A percentile compares a stretch with the other conserved stretches of the same genome.
Conservation (phyloP, 495 filamentous ascomycete genomes). For the Penicillium angulare region DNA sequence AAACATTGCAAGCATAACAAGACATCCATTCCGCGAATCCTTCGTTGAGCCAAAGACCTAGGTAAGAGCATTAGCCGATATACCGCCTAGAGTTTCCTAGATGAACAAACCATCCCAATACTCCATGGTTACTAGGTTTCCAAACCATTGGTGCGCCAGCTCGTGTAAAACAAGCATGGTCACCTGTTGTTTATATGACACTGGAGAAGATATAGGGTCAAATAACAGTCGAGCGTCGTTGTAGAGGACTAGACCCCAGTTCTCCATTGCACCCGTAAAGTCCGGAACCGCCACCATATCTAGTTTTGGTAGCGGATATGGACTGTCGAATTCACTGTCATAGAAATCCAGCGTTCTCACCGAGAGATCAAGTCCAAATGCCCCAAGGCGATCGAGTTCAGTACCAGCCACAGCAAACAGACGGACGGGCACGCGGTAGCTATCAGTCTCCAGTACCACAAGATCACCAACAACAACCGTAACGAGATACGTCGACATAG, state of each 20-base stretch:
- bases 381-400: neutral
- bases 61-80: neutral
- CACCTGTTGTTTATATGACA: neutral
- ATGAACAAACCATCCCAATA: neutral
- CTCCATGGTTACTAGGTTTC: neutral
- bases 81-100: neutral
- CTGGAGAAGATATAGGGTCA: neutral
- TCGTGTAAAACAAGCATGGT: neutral
- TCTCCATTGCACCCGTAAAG: neutral
- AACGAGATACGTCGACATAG: neutral
- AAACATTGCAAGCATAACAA: neutral
- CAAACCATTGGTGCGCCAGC: neutral
- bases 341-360: neutral
- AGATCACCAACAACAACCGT: neutral
- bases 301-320: neutral
- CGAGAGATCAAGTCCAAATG: neutral
- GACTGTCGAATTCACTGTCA: neutral
- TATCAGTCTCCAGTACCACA: neutral
- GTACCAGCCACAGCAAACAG: neutral
- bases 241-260: neutral
- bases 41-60: neutral
- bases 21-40: neutral
- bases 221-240: neutral
- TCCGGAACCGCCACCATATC: neutral
- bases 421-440: neutral